A percentile compares a stretch with the other conserved stretches of the same genome.
phyloP scores from a whole-genome alignment of 2,329 filamentous ascomycete species.

The Talaromyces sp. region DNA sequence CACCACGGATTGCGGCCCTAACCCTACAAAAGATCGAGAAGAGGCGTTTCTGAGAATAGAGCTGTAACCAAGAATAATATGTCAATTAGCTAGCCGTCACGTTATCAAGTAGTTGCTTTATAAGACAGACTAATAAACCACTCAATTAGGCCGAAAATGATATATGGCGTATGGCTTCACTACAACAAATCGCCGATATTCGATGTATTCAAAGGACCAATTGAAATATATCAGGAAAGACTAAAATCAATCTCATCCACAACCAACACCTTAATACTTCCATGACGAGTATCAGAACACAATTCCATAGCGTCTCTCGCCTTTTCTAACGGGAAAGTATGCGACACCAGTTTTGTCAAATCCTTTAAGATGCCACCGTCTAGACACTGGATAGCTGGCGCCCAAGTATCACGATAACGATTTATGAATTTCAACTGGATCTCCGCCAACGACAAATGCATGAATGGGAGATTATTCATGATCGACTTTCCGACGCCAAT shows the following conservation, averaged over 20 bases:
- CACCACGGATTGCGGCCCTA: background rate
- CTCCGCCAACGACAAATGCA: conserved; percentile 63
- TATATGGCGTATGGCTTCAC: background rate
- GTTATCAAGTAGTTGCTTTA: background rate
- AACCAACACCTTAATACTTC: conserved; percentile 62
- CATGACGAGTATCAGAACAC: conserved; percentile 54
- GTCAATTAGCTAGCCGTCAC: background rate
- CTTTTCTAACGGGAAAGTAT: conserved; percentile 62
- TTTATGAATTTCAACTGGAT: conserved; percentile 71
- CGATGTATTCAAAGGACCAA: background rate
- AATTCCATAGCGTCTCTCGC: conserved; percentile 56
- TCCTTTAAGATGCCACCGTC: conserved; percentile 58
- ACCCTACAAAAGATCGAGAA: background rate
- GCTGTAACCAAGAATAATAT: background rate
- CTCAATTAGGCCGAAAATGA: background rate
- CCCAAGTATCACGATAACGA: conserved; percentile 69
- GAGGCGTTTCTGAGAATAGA: background rate
- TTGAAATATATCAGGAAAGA: background rate
- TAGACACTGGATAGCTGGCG: conserved; percentile 61
- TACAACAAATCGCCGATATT: background rate
- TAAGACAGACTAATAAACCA: background rate
- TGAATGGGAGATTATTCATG: conserved; percentile 67
- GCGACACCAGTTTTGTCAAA: conserved; percentile 62
- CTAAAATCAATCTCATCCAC: conserved; percentile 48
- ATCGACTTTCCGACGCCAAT: conserved; percentile 62